These are phyloP conservation scores for Aspergillus coremiiformis DNA, from an alignment of 495 filamentous ascomycete species.

Conservation along the genomic window DNA sequence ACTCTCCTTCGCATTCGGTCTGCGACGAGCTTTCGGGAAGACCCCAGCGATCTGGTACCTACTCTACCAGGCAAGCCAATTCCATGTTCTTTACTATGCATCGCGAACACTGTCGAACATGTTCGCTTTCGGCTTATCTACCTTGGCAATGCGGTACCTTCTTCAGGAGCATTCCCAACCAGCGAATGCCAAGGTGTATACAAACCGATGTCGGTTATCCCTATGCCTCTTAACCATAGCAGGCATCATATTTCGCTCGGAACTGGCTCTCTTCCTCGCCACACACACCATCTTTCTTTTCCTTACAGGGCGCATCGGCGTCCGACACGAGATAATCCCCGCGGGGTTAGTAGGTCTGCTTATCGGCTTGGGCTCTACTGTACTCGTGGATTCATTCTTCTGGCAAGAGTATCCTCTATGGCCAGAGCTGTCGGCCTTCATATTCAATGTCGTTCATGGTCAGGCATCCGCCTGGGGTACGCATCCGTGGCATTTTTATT, in stretches of 20 bases:
- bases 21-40: conserved; percentile 62
- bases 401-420: conserved; percentile 77
- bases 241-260: conserved; percentile 83
- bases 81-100: conserved; percentile 91
- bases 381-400: conserved; percentile 81
- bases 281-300: conserved; percentile 46
- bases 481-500: conserved; percentile 78
- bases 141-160: conserved; percentile 61
- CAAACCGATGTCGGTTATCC: conserved; percentile 43
- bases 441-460: conserved; percentile 71
- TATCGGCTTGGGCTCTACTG: conserved; percentile 55
- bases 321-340: conserved; percentile 51
- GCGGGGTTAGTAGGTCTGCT: conserved; percentile 60
- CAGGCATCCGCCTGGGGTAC: conserved; percentile 81
- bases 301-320: conserved; percentile 42
- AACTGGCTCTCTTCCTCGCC: conserved; percentile 74
- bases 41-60: conserved; percentile 73
- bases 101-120: conserved; percentile 91
- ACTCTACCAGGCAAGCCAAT: conserved; percentile 76
- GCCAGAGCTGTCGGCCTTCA: conserved; percentile 86
- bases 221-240: conserved; percentile 72
- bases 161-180: conserved; percentile 43
- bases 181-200: conserved; percentile 20
- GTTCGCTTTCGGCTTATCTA: conserved; percentile 84
- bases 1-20: conserved; percentile 51